Evolutionary conservation across 306 rosid species (phyloP), one percentile per base, ranked within the genome.

Genomic region (Medicago truncatula): DNA sequence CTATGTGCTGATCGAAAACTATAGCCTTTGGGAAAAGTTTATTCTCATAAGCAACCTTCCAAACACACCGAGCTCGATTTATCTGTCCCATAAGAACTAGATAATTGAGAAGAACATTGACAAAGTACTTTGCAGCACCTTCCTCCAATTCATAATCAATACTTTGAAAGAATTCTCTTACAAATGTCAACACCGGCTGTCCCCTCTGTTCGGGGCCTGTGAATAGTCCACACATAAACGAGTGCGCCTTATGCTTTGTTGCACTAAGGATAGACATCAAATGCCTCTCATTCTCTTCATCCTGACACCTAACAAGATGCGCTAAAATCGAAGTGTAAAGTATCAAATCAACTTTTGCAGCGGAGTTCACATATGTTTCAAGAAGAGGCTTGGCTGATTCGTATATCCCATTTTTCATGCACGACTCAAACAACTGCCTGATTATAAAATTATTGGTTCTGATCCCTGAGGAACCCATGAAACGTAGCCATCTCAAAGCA

Each of bases 1-100:
- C 97, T 70, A 95, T 92, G 75, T 95, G 97, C 86, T 92, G 98
- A 84, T 92, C 92, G 20, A 95, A 92, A 9, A 92, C 93, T 71
- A 95, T 95, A 52, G 98, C 98, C 85, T 90, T 95, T 0, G 98
- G 98, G 82, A 95, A 95, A 79, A 95, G 98, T 80, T 92, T 95
- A 68, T 95, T 92, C 92, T 95, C 97, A 13, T 95, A 92, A 17
- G 97, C 88, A 34, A 95, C 97, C 85, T 95, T 92, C 98, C 97
- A 95, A 71, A 90, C 89, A 52, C 98, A 95, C 18, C 93, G 89
- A 23, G 96, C 97, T 71, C 97, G 88, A 76, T 95, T 95, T 78
- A 90, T 90, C 83, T 95, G 98, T 60, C 97, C 97, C 97, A 95
- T 87, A 21, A 92, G 96, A 86, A 95, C 92, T 16, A 95, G 98